phyloP scores from a whole-genome alignment of 1,284 basidiomycete genomes.

The Apiotrichum porosum region DNA sequence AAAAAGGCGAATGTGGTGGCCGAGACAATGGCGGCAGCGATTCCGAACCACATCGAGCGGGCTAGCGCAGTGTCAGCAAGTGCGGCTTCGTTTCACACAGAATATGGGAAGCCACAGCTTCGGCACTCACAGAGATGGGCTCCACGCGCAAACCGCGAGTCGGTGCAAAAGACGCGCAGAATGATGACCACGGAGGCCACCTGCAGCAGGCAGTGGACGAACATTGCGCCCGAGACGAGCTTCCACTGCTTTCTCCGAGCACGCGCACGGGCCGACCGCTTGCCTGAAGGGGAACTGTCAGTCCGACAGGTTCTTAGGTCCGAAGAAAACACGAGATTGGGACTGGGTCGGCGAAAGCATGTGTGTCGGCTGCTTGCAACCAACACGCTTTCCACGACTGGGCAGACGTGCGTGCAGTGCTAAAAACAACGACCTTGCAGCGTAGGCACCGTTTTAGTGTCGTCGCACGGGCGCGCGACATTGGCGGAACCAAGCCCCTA shows the following conservation, averaged over 20 bases:
- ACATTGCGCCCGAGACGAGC: conserved; percentile 46
- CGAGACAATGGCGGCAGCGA: conserved; percentile 39
- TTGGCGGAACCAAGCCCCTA: too few species aligned
- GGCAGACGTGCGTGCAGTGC: too few species aligned
- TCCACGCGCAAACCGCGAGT: conserved; percentile 40
- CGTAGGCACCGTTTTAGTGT: too few species aligned
- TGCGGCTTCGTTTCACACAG: too few species aligned
- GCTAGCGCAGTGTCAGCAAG: conserved; percentile 20
- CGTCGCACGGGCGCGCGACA: too few species aligned
- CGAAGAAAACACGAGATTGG: too few species aligned
- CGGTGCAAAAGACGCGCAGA: conserved; percentile 41
- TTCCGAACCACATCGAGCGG: conserved; percentile 42
- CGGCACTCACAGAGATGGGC: conserved; percentile 35
- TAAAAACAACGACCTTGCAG: too few species aligned
- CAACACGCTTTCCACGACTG: too few species aligned
- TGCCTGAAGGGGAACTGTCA: conserved; percentile 19
- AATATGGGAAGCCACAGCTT: too few species aligned
- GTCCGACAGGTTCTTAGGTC: too few species aligned
- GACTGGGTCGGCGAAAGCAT: too few species aligned
- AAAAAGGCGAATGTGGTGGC: conserved; percentile 34
- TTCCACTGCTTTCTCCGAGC: conserved; percentile 48
- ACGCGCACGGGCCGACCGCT: conserved; percentile 41
- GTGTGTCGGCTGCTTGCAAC: too few species aligned
- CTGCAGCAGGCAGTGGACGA: conserved; percentile 43
- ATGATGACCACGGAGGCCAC: conserved; percentile 40